phyloP scores from a whole-genome alignment of 371 early-diverging fungal species.

The Mucor indicus region DNA sequence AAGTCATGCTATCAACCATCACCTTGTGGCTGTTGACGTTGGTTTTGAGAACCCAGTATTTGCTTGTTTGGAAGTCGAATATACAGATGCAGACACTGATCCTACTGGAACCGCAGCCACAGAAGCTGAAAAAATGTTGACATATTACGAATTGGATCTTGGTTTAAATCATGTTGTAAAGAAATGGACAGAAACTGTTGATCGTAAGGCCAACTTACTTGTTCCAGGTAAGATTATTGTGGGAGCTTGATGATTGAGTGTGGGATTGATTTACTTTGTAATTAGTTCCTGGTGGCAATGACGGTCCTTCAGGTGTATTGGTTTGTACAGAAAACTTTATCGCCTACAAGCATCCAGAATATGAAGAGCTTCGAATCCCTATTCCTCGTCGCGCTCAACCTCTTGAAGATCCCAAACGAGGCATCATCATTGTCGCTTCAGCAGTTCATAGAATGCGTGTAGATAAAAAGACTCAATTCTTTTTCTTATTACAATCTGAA shows the following conservation, averaged over 20 bases:
- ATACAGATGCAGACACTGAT: conserved; percentile 83
- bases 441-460: conserved; percentile 92
- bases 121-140: conserved; percentile 78
- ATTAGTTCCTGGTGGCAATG: conserved; percentile 85
- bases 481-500: conserved; percentile 90
- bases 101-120: conserved; percentile 73
- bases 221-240: conserved; percentile 73
- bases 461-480: conserved; percentile 79
- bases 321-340: conserved; percentile 91
- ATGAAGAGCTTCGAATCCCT: conserved; percentile 69
- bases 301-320: conserved; percentile 96
- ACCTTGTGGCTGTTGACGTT: conserved; percentile 90
- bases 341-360: conserved; percentile 80
- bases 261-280: not conserved
- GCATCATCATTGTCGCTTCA: conserved; percentile 74
- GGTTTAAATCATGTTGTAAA: conserved; percentile 97
- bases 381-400: conserved; percentile 86
- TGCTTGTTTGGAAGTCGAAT: conserved; percentile 89
- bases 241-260: no score
- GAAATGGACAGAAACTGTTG: conserved; percentile 87
- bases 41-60: conserved; percentile 98
- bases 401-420: conserved; percentile 59
- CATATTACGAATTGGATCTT: conserved; percentile 96
- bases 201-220: conserved; percentile 75
- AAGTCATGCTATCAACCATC: conserved; percentile 71